Percentiles rank a stretch among this genome's conserved stretches.
Evolutionary conservation across 148 eudicot genomes (phyloP).

Genomic region (Suaeda aralocaspica): DNA sequence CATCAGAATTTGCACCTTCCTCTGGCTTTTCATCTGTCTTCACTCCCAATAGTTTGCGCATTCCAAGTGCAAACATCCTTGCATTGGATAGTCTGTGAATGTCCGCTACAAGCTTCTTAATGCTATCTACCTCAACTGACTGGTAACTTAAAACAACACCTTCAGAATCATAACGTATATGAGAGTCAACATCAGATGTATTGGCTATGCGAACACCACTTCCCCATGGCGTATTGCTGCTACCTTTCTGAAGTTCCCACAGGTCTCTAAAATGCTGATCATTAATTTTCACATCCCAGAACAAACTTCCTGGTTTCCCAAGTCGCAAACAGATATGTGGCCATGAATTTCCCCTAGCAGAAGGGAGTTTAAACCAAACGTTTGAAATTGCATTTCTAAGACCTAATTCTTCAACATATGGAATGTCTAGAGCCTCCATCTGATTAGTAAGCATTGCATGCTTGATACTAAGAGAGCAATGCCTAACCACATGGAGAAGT

Average conservation of each 20-base stretch:
- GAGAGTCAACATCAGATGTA: constrained; percentile 88
- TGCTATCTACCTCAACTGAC: constrained; percentile 84
- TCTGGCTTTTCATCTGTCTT: constrained; percentile 64
- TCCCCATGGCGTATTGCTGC: constrained; percentile 76
- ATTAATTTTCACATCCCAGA: constrained; percentile 93
- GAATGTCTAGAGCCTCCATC: constrained; percentile 87
- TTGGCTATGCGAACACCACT: constrained; percentile 89
- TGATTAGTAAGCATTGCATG: constrained; percentile 93
- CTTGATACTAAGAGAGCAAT: constrained; percentile 91
- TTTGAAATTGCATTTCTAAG: constrained; percentile 62
- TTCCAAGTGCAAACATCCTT: constrained; percentile 88
- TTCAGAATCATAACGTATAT: constrained; percentile 85
- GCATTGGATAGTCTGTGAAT: constrained; percentile 85
- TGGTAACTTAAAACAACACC: constrained; percentile 84
- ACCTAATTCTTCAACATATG: constrained; percentile 83
- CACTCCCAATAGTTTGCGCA: constrained; percentile 79
- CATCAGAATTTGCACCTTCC: constrained; percentile 49
- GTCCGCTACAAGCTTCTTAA: constrained; percentile 89
- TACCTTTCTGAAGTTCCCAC: constrained; percentile 96
- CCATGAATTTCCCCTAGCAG: constrained; percentile 70
- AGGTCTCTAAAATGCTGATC: constrained; percentile 90
- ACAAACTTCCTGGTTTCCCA: constrained; percentile 88
- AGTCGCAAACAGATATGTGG: constrained; percentile 82
- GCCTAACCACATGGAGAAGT: constrained; percentile 88
- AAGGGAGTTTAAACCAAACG: constrained; percentile 89